Conservation (phyloP, 768 basidiomycete genomes). For the Boletellus sp. region DNA sequence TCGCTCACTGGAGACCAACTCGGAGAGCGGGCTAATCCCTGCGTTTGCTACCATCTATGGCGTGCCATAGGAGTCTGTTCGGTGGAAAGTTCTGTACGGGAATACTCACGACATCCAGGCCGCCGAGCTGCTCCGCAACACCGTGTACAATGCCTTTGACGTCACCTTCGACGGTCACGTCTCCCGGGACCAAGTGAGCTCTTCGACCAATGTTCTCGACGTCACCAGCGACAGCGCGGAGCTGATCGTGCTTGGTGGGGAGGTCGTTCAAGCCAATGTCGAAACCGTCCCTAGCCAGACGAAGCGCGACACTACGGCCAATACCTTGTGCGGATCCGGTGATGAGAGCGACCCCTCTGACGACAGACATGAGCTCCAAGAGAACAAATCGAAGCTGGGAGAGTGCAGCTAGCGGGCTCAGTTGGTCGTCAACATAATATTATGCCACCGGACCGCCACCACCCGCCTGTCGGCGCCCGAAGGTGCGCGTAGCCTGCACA, state of each 20-base stretch:
- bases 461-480: too few relatives aligned
- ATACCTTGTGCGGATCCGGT: constrained; percentile 34
- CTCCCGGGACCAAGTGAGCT: constrained; percentile 30
- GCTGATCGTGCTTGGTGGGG: constrained; percentile 21
- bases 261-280: constrained; percentile 33
- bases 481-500: too few relatives aligned
- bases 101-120: constrained; percentile 45
- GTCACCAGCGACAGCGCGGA: constrained; percentile 28
- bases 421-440: too few relatives aligned
- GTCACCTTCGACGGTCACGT: constrained; percentile 41
- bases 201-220: constrained; percentile 29
- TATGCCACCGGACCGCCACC: too few relatives aligned
- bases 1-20: constrained; percentile 6
- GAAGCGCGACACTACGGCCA: constrained; percentile 31
- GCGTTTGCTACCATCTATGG: constrained; percentile 30
- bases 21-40: background rate
- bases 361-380: constrained; percentile 14
- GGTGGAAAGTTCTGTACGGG: background rate
- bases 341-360: constrained; percentile 31
- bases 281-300: constrained; percentile 32
- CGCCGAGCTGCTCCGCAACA: constrained; percentile 33
- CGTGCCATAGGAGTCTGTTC: background rate
- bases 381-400: background rate
- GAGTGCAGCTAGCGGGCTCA: too few relatives aligned
- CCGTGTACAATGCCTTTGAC: constrained; percentile 39